A percentile compares a stretch with the other conserved stretches of the same genome.
Conservation (phyloP, 768 basidiomycete species). For the Psilocybe cubensis region DNA sequence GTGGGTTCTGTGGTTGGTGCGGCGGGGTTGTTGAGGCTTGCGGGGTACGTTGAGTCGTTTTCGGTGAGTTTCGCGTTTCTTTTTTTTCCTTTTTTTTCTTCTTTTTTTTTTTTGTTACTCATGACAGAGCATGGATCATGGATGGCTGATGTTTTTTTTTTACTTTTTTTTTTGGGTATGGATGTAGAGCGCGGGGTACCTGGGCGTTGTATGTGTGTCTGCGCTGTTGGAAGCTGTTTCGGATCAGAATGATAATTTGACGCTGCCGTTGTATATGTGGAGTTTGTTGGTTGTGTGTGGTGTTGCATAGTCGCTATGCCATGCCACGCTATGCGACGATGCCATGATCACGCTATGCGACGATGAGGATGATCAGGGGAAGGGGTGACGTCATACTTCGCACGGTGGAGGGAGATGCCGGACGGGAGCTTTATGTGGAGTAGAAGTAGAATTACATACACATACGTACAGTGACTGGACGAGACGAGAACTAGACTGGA, state of each 20-base stretch:
- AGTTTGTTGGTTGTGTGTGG: conserved; percentile 81
- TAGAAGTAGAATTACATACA: not conserved
- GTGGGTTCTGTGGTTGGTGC: conserved; percentile 66
- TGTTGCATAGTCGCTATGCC: no score
- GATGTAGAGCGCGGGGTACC: conserved; percentile 73
- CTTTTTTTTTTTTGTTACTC: no score
- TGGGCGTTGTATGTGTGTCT: conserved; percentile 61
- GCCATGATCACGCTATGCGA: no score
- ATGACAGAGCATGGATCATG: no score
- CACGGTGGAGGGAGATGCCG: conserved; percentile 22
- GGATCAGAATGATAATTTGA: conserved; percentile 97
- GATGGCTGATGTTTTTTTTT: no score
- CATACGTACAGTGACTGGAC: no score
- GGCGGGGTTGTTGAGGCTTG: conserved; percentile 71
- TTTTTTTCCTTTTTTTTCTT: no score
- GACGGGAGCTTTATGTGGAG: not conserved
- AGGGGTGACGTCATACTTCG: conserved; percentile 35
- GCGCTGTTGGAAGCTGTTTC: conserved; percentile 88
- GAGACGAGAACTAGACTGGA: no score
- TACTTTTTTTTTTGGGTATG: no score
- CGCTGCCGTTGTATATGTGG: conserved; percentile 96
- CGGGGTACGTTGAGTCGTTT: conserved; percentile 73
- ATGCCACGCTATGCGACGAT: no score
- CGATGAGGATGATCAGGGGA: conserved; percentile 27
- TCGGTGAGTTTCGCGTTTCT: no score